Conservation (phyloP, 768 basidiomycete genomes). For the Suillus clintonianus region DNA sequence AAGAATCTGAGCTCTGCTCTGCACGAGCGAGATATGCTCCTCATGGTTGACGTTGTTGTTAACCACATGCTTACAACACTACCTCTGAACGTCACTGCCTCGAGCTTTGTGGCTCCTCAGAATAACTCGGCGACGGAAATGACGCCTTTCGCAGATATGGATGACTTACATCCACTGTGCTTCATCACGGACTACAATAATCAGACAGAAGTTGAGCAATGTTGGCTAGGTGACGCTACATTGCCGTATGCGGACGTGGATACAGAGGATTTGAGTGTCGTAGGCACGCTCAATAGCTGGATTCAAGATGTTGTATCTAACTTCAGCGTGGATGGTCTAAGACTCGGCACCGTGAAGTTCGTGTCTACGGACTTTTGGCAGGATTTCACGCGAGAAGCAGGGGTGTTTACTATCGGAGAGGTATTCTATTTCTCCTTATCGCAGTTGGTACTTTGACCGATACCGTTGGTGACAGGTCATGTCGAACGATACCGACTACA, state of each 20-base stretch:
- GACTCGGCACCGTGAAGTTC: constrained; percentile 64
- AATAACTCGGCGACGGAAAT: constrained; percentile 17
- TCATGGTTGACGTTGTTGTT: constrained; percentile 66
- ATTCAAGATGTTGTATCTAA: constrained; percentile 45
- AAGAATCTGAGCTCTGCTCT: constrained; percentile 47
- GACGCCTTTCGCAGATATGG: constrained; percentile 34
- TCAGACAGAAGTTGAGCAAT: constrained; percentile 52
- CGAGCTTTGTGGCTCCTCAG: constrained; percentile 17
- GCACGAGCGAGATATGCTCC: constrained; percentile 54
- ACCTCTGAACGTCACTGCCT: constrained; percentile 25
- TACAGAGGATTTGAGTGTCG: constrained; percentile 51
- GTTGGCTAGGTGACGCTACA: constrained; percentile 58
- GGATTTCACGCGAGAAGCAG: constrained; percentile 47
- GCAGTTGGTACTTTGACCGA: constrained; percentile 34
- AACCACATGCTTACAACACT: constrained; percentile 54
- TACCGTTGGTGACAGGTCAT: constrained; percentile 34
- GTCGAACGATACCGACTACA: constrained; percentile 41
- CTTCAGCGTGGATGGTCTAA: constrained; percentile 55
- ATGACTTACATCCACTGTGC: constrained; percentile 42
- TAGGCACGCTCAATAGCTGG: constrained; percentile 48
- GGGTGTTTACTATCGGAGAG: constrained; percentile 59
- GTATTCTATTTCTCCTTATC: constrained; percentile 44
- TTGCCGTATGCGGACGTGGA: constrained; percentile 61
- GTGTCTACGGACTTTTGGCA: constrained; percentile 57
- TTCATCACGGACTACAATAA: constrained; percentile 45